Evolutionary conservation across 352 stramenopile genomes (phyloP), one percentile per base, ranked within the genome.

Genomic region (Phytophthora foliorum): DNA sequence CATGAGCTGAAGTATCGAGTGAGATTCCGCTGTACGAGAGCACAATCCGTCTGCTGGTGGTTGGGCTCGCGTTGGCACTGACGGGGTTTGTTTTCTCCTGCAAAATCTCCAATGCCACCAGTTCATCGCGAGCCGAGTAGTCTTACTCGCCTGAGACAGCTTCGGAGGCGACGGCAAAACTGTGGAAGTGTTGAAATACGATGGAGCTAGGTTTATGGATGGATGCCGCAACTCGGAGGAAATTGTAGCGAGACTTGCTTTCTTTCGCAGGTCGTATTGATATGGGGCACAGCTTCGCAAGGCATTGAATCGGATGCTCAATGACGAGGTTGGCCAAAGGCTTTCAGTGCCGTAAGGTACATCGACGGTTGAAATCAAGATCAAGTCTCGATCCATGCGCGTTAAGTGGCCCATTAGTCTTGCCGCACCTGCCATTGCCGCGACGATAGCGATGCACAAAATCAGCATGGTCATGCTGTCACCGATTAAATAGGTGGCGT

Each of bases 1-100:
- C 62, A 82, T 84, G 14, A 84, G 70, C 34, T 76, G 74, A 17
- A 78, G 19, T 16, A 82, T 57, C 6, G 76, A 69, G 42, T 55
- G 65, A 42, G 44, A 58, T 38, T 57, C 49, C 6, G 25, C 22
- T 17, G 55, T 67, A 17, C 63, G 55, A 13, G 34, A 49, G 6
- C 54, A 36, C 46, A 65, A 21, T 10, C 46, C 54, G 9, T 34
- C 52, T 22, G 9, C 24, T n/a, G 44, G 42, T 39, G 7, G 7
- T 36, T 57, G 25, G 3, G 4, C 44, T 51, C 16, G 7, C 29
- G 29, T n/a, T 21, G 16, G 58, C 39, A 55, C 48, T 61, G 57
- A 39, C 13, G 54, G n/a, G 1, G 32, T 53, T 2, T 53, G 48
- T 14, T 44, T 57, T 57, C 22, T 63, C 17, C 29, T 25, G 27